Evolutionary conservation across 306 rosid genomes (phyloP).

Genomic region (Gleditsia sinensis): DNA sequence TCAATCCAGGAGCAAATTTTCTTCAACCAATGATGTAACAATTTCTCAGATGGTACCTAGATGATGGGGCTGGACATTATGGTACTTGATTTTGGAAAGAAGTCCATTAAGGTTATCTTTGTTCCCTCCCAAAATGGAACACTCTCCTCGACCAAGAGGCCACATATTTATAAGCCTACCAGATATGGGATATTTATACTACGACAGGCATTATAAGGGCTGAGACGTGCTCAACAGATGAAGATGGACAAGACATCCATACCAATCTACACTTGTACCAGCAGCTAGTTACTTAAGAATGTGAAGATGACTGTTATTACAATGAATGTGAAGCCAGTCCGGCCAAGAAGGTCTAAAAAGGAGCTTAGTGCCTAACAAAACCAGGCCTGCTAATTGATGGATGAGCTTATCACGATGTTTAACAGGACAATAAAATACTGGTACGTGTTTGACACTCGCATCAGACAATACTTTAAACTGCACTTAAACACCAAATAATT

Average conservation of each 20-base stretch:
- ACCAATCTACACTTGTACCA: not conserved
- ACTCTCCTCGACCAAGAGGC: not conserved
- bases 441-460: too few species aligned
- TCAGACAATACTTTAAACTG: too few species aligned
- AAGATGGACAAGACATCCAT: too few species aligned
- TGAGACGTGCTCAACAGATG: too few species aligned
- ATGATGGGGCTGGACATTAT: constrained; percentile 28
- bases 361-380: not conserved
- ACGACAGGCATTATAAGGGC: too few species aligned
- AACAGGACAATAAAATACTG: too few species aligned
- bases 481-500: too few species aligned
- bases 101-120: not conserved
- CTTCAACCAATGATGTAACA: constrained; percentile 49
- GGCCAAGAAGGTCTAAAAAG: not conserved
- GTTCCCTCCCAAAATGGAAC: not conserved
- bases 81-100: not conserved
- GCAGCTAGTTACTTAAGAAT: not conserved
- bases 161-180: not conserved
- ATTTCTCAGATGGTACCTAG: constrained; percentile 51
- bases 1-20: not conserved
- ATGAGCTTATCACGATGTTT: too few species aligned
- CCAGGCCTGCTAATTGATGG: not conserved
- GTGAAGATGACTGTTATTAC: not conserved
- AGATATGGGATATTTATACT: not conserved
- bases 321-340: not conserved